Evolutionary conservation across 2,329 filamentous ascomycete species (phyloP).

Genomic region (Fusarium sp.): DNA sequence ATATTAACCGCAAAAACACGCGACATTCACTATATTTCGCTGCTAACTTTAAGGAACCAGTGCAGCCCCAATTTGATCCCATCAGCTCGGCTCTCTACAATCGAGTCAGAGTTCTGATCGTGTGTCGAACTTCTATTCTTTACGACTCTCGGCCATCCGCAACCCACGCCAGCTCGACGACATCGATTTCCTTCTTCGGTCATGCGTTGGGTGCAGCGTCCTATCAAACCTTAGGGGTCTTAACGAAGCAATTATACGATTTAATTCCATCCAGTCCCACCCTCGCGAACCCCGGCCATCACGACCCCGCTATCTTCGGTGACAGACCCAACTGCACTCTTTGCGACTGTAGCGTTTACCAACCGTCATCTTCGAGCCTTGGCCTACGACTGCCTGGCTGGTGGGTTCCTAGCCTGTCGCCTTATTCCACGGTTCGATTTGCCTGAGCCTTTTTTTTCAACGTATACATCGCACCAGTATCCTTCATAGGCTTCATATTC

Average conservation of each 20-base stretch:
- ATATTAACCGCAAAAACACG: conserved; percentile 47
- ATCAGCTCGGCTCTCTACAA: conserved; percentile 28
- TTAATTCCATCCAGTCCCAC: conserved; percentile 39
- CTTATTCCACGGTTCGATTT: not conserved
- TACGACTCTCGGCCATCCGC: conserved; percentile 5
- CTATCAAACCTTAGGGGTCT: conserved; percentile 39
- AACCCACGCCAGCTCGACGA: conserved; percentile 8
- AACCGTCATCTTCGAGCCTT: conserved; percentile 21
- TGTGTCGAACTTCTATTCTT: conserved; percentile 17
- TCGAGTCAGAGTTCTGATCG: not conserved
- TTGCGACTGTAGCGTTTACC: conserved; percentile 25
- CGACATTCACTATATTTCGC: conserved; percentile 38
- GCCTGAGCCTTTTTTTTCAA: not conserved
- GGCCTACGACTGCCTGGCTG: conserved; percentile 25
- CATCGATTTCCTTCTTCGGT: conserved; percentile 21
- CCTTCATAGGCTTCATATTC: not conserved
- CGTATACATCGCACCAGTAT: not conserved
- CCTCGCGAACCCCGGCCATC: conserved; percentile 30
- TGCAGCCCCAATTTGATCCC: conserved; percentile 19
- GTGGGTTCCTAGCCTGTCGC: conserved; percentile 9
- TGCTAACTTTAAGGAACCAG: conserved; percentile 41
- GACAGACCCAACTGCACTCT: conserved; percentile 21
- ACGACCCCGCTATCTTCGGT: conserved; percentile 39
- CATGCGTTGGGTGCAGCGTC: conserved; percentile 37
- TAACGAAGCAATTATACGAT: conserved; percentile 33